phyloP scores from a whole-genome alignment of 331 rosid genomes.

The Quercus phellos region DNA sequence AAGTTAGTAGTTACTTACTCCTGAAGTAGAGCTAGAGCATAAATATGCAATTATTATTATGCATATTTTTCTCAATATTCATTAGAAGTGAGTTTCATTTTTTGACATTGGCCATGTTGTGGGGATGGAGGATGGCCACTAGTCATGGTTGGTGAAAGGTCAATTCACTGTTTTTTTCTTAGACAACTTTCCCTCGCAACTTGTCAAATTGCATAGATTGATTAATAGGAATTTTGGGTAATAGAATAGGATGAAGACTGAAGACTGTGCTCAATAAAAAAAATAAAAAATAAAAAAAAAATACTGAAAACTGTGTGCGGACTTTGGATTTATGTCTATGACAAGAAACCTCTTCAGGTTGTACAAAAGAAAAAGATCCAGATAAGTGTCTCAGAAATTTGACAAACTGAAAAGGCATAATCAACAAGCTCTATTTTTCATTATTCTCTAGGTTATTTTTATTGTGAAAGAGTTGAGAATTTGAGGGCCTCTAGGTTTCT shows the following conservation, averaged over 20 bases:
- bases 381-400: not conserved
- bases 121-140: not conserved
- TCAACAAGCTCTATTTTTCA: not conserved
- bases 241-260: not conserved
- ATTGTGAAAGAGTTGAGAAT: not conserved
- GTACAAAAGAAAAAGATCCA: not conserved
- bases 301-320: not conserved
- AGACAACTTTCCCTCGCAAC: not conserved
- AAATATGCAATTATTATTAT: not conserved
- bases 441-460: not conserved
- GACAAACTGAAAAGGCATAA: not conserved
- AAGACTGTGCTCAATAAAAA: not conserved
- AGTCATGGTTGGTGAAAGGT: not conserved
- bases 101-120: not conserved
- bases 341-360: not conserved
- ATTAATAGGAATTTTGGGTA: not conserved
- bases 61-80: too few relatives aligned
- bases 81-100: not conserved
- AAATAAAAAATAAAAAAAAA: not conserved
- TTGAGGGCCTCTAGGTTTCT: not conserved
- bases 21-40: not conserved
- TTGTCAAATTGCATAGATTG: not conserved
- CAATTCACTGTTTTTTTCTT: not conserved
- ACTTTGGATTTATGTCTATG: not conserved
- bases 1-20: not conserved